phyloP scores from a whole-genome alignment of 768 basidiomycete genomes.

The Psilocybe tampanensis region DNA sequence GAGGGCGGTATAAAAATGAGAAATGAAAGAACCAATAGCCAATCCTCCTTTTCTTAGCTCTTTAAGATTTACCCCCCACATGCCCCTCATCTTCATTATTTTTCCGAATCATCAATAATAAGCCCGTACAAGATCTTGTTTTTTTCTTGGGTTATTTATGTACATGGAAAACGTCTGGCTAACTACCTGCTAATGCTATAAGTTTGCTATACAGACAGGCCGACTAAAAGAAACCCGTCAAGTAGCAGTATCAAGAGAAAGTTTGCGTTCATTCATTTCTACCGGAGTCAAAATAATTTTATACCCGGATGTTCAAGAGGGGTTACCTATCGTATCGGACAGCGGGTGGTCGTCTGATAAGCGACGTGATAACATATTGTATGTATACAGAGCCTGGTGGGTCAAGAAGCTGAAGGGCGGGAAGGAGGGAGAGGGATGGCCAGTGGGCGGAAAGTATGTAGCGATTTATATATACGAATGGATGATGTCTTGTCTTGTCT shows the following conservation, averaged over 20 bases:
- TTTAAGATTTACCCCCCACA: background rate
- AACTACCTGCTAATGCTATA: too few species aligned
- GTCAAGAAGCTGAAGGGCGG: background rate
- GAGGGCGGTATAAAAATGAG: background rate
- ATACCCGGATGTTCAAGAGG: background rate
- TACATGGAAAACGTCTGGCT: too few species aligned
- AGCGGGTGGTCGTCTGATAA: background rate
- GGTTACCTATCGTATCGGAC: background rate
- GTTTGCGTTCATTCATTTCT: background rate
- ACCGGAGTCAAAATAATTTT: background rate
- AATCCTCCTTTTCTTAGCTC: background rate
- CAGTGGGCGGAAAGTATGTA: background rate
- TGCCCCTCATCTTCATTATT: background rate
- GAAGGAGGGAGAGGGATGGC: background rate
- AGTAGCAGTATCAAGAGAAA: background rate
- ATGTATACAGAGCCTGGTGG: too few species aligned
- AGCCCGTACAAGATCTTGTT: too few species aligned
- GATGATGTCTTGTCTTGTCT: too few species aligned
- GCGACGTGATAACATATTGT: too few species aligned
- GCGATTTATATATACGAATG: too few species aligned
- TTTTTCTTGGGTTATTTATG: too few species aligned
- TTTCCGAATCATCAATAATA: too few species aligned
- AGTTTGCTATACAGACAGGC: too few species aligned
- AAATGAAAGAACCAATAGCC: background rate
- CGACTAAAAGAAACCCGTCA: background rate